Evolutionary conservation across 352 stramenopile genomes (phyloP).

Genomic region (Globisporangium emineosum): DNA sequence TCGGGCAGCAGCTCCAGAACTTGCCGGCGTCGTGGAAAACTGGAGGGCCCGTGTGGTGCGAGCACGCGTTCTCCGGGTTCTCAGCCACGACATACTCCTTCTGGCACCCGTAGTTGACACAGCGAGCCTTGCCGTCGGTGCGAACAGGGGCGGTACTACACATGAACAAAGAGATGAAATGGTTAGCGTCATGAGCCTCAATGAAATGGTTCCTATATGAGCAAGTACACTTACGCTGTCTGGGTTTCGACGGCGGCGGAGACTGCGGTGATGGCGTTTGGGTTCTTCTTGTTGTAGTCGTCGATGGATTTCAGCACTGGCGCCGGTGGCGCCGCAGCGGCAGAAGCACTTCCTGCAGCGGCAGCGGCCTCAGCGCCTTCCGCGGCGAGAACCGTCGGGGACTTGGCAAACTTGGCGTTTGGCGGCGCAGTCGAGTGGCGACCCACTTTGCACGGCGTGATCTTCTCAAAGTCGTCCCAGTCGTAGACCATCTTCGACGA

Average conservation of each 20-base stretch:
- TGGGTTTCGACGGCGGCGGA: constrained; percentile 63
- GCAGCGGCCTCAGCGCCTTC: constrained; percentile 34
- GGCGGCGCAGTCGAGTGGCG: constrained; percentile 70
- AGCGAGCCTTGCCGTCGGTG: constrained; percentile 88
- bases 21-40: constrained; percentile 94
- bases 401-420: constrained; percentile 72
- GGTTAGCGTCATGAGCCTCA: neutral
- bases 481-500: constrained; percentile 91
- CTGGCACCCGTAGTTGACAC: constrained; percentile 91
- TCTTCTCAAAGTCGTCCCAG: constrained; percentile 94
- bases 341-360: constrained; percentile 16
- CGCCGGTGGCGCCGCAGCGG: constrained; percentile 18
- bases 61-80: constrained; percentile 73
- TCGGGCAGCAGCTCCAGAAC: constrained; percentile 93
- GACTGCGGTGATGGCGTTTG: constrained; percentile 83
- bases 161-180: neutral
- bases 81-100: constrained; percentile 90
- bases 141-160: constrained; percentile 39
- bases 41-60: constrained; percentile 83
- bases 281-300: constrained; percentile 91
- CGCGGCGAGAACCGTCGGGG: constrained; percentile 72
- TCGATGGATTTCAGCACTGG: constrained; percentile 89
- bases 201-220: neutral
- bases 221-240: constrained; percentile 26
- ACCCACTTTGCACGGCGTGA: constrained; percentile 64